Evolutionary conservation across 1,284 basidiomycete genomes (phyloP), one percentile per base, ranked within the genome.

Genomic region (Malassezia pachydermatis): DNA sequence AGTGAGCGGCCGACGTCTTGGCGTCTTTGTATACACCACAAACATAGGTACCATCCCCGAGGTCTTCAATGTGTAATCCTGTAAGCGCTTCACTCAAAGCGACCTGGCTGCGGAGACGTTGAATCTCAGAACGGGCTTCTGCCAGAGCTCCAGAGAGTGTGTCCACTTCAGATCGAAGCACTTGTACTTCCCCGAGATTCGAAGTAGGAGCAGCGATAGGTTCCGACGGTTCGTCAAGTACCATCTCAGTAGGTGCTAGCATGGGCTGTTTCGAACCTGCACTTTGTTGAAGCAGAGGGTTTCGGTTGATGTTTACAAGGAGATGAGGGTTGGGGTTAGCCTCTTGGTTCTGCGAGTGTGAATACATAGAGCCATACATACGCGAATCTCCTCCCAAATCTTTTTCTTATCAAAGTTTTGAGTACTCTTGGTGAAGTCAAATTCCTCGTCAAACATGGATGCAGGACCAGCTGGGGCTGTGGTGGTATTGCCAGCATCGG

Each of bases 361-460:
- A 40, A 38, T 27, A 11, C 1, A 5, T 0, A 20, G 34, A n/a
- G 10, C 8, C 11, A 11, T n/a, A 49, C 48, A 27, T 50, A 50
- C 48, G 32, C 50, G 50, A 30, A 52, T 52, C 29, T 52, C 50
- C 8, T 52, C 50, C 50, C 50, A 52, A 10, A 44, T 45, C 27
- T 52, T 52, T 17, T 52, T 52, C 34, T 52, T 52, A 34, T 52
- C 50, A 38, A 52, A 52, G 29, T 28, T 45, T 30, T 47, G 50
- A 2, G 41, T 32, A 35, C 45, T 52, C 39, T 52, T 52, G 28
- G 38, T 41, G 34, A 46, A 52, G 32, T 52, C 50, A 23, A 52
- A 52, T 34, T 52, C 50, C 10, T 43, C 40, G 4, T 30, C 33
- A 32, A 9, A 19, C 5, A 34, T 6, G 24, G 46, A 14, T 34